phyloP scores from a whole-genome alignment of 2,329 filamentous ascomycete species.

The Nothophoma quercina region DNA sequence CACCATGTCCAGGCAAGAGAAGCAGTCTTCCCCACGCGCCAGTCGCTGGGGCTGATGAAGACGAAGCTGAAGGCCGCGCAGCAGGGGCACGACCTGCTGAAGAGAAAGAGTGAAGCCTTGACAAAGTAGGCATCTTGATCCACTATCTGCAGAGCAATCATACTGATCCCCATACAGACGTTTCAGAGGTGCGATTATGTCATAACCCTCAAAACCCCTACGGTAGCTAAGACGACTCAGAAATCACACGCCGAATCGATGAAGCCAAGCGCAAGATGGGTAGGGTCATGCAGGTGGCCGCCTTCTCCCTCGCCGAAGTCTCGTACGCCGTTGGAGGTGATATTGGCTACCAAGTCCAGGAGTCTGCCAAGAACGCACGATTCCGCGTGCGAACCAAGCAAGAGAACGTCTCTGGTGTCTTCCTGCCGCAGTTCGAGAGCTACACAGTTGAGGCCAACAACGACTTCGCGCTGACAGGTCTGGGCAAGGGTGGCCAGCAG shows the following conservation, averaged over 20 bases:
- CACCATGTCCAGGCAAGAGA: constrained; percentile 76
- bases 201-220: neutral
- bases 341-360: constrained; percentile 96
- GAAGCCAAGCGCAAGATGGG: constrained; percentile 99
- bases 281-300: constrained; percentile 97
- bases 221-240: constrained; percentile 48
- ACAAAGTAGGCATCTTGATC: constrained; percentile 74
- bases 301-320: constrained; percentile 96
- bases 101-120: constrained; percentile 96
- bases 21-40: constrained; percentile 95
- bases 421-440: constrained; percentile 92
- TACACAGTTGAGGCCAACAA: constrained; percentile 88
- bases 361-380: constrained; percentile 89
- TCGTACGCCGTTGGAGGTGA: constrained; percentile 94
- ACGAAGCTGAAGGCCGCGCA: constrained; percentile 86
- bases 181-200: constrained; percentile 74
- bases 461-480: constrained; percentile 93
- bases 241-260: constrained; percentile 96
- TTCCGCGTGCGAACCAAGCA: constrained; percentile 95
- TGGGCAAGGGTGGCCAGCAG: constrained; percentile 97
- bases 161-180: constrained; percentile 63
- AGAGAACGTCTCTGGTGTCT: constrained; percentile 97
- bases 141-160: neutral
- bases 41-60: constrained; percentile 97
- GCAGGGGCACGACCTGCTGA: constrained; percentile 88